Evolutionary conservation across 805 yeast genomes (phyloP).

Genomic region (Lipomyces lipofer): DNA sequence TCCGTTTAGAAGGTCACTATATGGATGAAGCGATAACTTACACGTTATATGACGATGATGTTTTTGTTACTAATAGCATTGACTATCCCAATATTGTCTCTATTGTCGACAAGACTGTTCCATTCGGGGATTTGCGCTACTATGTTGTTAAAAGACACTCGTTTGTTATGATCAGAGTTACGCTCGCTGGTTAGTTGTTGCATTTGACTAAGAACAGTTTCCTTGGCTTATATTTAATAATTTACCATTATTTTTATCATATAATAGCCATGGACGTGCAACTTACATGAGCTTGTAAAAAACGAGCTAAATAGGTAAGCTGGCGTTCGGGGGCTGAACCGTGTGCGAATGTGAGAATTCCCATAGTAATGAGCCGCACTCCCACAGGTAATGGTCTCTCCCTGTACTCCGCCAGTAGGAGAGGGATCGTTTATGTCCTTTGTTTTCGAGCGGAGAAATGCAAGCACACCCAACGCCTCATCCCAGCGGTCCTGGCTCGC

Average conservation of each 20-base stretch:
- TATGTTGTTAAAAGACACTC: background rate
- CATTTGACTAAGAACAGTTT: no score
- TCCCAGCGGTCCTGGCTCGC: slow-evolving; percentile 52
- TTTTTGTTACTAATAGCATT: slow-evolving; percentile 38
- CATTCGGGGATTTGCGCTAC: background rate
- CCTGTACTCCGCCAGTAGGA: slow-evolving; percentile 30
- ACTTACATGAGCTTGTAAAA: no score
- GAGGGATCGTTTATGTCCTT: slow-evolving; percentile 29
- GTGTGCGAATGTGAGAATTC: no score
- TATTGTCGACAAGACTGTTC: slow-evolving; percentile 22
- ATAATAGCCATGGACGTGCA: no score
- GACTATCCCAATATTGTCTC: slow-evolving; percentile 35
- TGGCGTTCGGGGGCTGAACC: no score
- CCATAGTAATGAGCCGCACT: no score
- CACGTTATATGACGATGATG: slow-evolving; percentile 39
- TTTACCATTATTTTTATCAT: no score
- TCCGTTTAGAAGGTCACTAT: slow-evolving; percentile 31
- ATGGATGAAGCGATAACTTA: slow-evolving; percentile 29
- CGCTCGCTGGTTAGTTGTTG: slow-evolving; percentile 1
- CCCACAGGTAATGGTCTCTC: no score
- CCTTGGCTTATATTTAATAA: no score
- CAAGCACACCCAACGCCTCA: slow-evolving; percentile 58
- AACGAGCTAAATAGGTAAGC: no score
- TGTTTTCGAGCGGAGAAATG: slow-evolving; percentile 46
- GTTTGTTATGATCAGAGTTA: background rate